These are phyloP conservation scores for Phlyctochytrium bullatum DNA, from an alignment of 192 early-diverging fungal species.

Conservation along the genomic window DNA sequence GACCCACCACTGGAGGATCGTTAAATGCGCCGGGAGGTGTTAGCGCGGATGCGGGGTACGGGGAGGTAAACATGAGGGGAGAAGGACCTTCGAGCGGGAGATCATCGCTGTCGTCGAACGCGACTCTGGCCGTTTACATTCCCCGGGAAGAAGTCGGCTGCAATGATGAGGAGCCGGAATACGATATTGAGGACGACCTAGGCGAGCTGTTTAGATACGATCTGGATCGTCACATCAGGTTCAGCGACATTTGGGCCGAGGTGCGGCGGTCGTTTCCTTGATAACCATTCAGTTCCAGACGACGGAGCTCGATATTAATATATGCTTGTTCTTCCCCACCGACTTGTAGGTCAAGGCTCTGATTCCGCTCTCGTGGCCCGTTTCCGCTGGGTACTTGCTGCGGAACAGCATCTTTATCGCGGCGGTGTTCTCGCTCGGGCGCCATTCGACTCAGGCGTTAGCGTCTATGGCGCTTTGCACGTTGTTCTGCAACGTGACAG, in stretches of 20 bases:
- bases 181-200: background rate
- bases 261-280: too few relatives aligned
- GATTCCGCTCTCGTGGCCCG: constrained; percentile 44
- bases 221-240: background rate
- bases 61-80: too few relatives aligned
- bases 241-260: background rate
- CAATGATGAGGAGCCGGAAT: background rate
- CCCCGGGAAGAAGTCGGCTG: too few relatives aligned
- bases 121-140: too few relatives aligned
- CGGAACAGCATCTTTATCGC: constrained; percentile 3
- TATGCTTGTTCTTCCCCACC: background rate
- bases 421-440: background rate
- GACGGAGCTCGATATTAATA: background rate
- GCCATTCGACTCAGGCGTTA: constrained; percentile 35
- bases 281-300: too few relatives aligned
- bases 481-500: constrained; percentile 47
- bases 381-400: constrained; percentile 43
- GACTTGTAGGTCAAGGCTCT: constrained; percentile 17
- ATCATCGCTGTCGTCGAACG: too few relatives aligned
- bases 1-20: too few relatives aligned
- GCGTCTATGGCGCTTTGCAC: constrained; percentile 32
- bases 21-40: too few relatives aligned
- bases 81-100: too few relatives aligned
- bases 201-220: background rate
- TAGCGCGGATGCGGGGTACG: too few relatives aligned